phyloP scores from a whole-genome alignment of 2,329 filamentous ascomycete genomes.

The Pseudogymnoascus sp. region DNA sequence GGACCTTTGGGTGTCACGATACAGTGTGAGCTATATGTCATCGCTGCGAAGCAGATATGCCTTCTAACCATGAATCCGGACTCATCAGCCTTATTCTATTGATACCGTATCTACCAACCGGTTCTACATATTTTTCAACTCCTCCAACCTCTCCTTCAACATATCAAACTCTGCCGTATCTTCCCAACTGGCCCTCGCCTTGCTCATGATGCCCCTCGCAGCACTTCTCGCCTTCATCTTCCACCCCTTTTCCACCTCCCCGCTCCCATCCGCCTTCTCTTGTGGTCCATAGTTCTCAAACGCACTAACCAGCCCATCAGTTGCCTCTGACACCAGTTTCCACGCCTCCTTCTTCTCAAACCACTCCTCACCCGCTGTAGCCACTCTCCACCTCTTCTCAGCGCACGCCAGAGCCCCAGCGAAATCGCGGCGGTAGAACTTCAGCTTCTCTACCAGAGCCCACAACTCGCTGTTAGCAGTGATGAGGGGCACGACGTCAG shows the following conservation, averaged over 20 bases:
- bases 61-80: neutral
- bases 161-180: conserved; percentile 60
- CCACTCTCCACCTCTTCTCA: conserved; percentile 83
- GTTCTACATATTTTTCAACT: conserved; percentile 35
- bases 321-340: conserved; percentile 55
- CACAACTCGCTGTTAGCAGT: conserved; percentile 72
- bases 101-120: neutral
- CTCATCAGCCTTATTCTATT: neutral
- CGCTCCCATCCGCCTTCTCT: conserved; percentile 49
- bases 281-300: conserved; percentile 71
- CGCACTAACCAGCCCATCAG: conserved; percentile 71
- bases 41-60: neutral
- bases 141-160: conserved; percentile 50
- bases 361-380: conserved; percentile 39
- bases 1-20: too few relatives aligned
- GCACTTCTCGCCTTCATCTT: conserved; percentile 82
- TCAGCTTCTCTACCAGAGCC: conserved; percentile 63
- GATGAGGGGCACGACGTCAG: conserved; percentile 71
- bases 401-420: conserved; percentile 69
- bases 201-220: conserved; percentile 73
- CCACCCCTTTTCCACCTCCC: conserved; percentile 72
- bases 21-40: neutral
- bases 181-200: conserved; percentile 77
- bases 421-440: conserved; percentile 66
- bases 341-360: conserved; percentile 42